Percentiles rank a stretch among this genome's conserved stretches.
Evolutionary conservation across 306 rosid species (phyloP).

Genomic region (Trifolium dubium): DNA sequence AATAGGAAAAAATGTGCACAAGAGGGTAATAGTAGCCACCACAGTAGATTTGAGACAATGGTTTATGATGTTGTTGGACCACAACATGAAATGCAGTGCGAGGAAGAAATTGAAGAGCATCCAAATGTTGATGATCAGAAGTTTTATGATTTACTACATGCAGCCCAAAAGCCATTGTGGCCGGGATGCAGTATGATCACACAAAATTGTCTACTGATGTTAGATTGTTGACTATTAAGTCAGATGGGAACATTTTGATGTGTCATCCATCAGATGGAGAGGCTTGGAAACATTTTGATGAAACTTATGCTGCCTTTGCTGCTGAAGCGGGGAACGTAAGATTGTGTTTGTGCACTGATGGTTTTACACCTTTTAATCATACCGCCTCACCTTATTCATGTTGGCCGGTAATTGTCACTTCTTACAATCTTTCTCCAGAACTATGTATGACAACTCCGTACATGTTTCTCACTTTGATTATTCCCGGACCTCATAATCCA

Average conservation of each 20-base stretch:
- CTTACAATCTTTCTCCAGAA: constrained; percentile 4
- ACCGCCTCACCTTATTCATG: background rate
- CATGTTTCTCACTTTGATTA: background rate
- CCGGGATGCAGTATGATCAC: background rate
- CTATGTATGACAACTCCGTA: constrained; percentile 6
- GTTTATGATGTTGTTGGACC: background rate
- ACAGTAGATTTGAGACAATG: background rate
- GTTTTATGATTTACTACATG: background rate
- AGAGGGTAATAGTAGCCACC: background rate
- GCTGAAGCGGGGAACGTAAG: background rate
- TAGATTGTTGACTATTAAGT: background rate
- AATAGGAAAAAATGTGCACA: background rate
- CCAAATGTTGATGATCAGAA: background rate
- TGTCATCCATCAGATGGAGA: too few species aligned
- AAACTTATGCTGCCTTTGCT: background rate
- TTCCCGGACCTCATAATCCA: background rate
- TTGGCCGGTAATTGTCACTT: background rate
- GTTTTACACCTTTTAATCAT: background rate
- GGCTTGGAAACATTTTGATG: too few species aligned
- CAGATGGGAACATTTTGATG: background rate
- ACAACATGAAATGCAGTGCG: background rate
- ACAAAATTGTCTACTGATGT: background rate
- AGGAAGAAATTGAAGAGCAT: background rate
- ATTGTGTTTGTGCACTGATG: background rate
- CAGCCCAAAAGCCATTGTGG: background rate